Conservation (phyloP, 2,329 filamentous ascomycete species). For the Talaromyces sp. region DNA sequence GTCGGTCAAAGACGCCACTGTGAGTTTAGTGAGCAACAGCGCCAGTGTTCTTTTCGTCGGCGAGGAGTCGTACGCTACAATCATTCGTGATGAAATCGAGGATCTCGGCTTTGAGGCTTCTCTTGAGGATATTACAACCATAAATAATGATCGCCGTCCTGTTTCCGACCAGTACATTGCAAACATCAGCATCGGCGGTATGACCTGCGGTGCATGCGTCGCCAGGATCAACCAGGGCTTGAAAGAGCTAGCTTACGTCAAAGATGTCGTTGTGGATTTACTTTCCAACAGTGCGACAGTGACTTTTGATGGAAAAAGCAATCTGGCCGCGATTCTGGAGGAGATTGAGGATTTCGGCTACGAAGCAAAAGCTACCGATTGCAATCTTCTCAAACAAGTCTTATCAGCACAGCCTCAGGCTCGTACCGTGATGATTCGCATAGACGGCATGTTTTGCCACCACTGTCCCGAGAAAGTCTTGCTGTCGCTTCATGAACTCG, state of each 20-base stretch:
- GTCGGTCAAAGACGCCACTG: constrained; percentile 54
- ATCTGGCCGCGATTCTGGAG: constrained; percentile 42
- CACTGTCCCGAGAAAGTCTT: constrained; percentile 57
- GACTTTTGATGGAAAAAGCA: constrained; percentile 43
- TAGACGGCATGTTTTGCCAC: constrained; percentile 71
- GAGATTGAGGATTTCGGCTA: constrained; percentile 59
- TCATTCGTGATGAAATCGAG: constrained; percentile 46
- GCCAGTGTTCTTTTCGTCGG: constrained; percentile 56
- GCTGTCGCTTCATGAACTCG: constrained; percentile 35
- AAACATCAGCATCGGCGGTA: constrained; percentile 50
- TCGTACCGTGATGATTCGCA: constrained; percentile 58
- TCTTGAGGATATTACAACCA: constrained; percentile 29
- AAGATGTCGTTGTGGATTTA: constrained; percentile 46
- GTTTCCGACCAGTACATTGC: constrained; percentile 29
- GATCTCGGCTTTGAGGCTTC: constrained; percentile 46
- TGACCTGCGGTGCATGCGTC: constrained; percentile 56
- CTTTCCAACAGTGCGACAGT: constrained; percentile 48
- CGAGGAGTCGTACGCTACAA: constrained; percentile 39
- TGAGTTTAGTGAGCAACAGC: constrained; percentile 65
- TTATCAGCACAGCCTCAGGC: constrained; percentile 26
- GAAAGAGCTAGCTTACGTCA: constrained; percentile 42
- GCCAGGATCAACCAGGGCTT: constrained; percentile 45
- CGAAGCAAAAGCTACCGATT: constrained; percentile 55
- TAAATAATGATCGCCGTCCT: constrained; percentile 3
- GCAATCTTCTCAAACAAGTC: constrained; percentile 25